These are phyloP conservation scores for Populus nigra DNA, from an alignment of 345 rosid genomes.

Conservation along the genomic window DNA sequence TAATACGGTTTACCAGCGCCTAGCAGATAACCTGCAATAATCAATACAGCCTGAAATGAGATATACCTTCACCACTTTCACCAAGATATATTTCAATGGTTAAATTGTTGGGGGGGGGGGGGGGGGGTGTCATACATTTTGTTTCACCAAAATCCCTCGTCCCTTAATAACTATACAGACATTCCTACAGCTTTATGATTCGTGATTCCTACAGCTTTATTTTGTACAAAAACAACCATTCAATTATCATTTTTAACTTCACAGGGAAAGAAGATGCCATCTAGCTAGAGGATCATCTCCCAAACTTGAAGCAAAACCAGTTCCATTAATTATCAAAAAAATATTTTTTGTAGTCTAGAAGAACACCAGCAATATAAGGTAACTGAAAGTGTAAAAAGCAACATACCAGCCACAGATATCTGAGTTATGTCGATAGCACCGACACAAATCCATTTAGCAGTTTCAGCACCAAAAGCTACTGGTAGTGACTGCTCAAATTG, in stretches of 20 bases:
- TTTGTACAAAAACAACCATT: neutral
- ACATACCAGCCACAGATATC: conserved; percentile 82
- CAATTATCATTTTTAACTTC: neutral
- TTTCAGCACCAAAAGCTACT: conserved; percentile 94
- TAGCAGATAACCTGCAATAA: conserved; percentile 72
- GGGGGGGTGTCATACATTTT: no score
- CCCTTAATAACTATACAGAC: neutral
- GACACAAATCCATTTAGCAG: conserved; percentile 98
- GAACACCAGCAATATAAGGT: neutral
- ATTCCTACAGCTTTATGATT: neutral
- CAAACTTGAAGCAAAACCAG: neutral
- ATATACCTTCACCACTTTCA: neutral
- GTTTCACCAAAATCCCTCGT: no score
- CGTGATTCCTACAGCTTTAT: neutral
- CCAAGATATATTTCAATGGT: neutral
- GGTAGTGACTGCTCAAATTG: conserved; percentile 73
- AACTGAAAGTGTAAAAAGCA: neutral
- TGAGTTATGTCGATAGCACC: conserved; percentile 97
- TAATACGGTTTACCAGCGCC: conserved; percentile 92
- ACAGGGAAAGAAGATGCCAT: neutral
- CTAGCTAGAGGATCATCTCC: neutral
- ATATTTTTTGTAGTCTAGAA: neutral
- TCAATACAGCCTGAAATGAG: neutral
- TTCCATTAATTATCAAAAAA: neutral
- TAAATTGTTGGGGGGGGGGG: no score